phyloP scores from a whole-genome alignment of 805 yeast genomes.

The Candida sphagnicola region DNA sequence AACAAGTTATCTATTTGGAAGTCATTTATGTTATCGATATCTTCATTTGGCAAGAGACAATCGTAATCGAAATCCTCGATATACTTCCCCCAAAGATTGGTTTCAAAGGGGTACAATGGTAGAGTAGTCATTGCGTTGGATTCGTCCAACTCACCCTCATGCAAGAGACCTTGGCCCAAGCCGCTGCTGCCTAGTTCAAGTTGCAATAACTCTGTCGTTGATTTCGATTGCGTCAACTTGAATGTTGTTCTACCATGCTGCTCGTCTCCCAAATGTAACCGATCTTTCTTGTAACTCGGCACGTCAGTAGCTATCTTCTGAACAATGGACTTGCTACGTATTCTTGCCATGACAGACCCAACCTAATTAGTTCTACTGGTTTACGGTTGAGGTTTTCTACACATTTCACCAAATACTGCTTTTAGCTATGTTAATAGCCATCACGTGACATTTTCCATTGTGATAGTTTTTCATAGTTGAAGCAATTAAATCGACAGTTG shows the following conservation, averaged over 20 bases:
- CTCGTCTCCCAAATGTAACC: constrained; percentile 14
- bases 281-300: constrained; percentile 34
- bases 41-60: constrained; percentile 34
- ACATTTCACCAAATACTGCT: too few species aligned
- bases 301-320: constrained; percentile 55
- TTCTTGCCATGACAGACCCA: constrained; percentile 35
- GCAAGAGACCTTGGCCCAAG: neutral
- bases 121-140: neutral
- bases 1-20: constrained; percentile 28
- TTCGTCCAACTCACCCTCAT: too few species aligned
- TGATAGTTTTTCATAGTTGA: too few species aligned
- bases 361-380: too few species aligned
- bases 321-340: constrained; percentile 60
- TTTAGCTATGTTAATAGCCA: too few species aligned
- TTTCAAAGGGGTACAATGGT: constrained; percentile 13
- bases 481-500: too few species aligned
- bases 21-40: constrained; percentile 37
- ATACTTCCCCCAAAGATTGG: constrained; percentile 24
- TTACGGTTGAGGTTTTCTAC: too few species aligned
- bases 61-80: constrained; percentile 40
- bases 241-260: constrained; percentile 3
- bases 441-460: too few species aligned
- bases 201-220: constrained; percentile 5
- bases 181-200: too few species aligned
- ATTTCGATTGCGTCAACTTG: constrained; percentile 8